Percentiles rank a stretch among this genome's conserved stretches.
Evolutionary conservation across 345 rosid genomes (phyloP).

Genomic region (Eucalyptus shirleyi): DNA sequence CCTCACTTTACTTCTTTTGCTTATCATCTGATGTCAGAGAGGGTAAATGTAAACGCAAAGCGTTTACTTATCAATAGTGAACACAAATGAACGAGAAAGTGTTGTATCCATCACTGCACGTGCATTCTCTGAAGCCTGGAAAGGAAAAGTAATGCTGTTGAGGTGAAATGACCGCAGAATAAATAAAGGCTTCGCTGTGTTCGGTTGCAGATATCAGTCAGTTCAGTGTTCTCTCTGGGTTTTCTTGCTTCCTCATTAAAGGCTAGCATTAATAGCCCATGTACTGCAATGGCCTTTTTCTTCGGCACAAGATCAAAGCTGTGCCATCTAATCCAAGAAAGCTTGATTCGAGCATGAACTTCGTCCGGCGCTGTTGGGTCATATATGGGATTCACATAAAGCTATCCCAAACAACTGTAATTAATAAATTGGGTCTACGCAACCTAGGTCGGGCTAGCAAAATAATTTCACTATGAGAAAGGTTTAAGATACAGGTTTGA

Average conservation of each 20-base stretch:
- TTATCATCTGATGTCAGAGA: not conserved
- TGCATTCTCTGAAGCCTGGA: not conserved
- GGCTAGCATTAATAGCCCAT: not conserved
- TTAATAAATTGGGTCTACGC: not conserved
- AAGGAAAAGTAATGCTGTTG: not conserved
- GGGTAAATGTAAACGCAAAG: not conserved
- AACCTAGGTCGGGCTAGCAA: not conserved
- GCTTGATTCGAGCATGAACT: not conserved
- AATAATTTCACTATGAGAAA: not conserved
- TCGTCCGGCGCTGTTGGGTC: not conserved
- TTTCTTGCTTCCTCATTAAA: not conserved
- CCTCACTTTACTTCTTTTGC: not conserved
- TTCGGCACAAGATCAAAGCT: not conserved
- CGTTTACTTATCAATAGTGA: not conserved
- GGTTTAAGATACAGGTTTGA: not conserved
- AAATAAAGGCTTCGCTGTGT: not conserved
- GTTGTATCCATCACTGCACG: not conserved
- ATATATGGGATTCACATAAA: not conserved
- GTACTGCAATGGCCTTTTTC: not conserved
- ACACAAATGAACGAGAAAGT: not conserved
- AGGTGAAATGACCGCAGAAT: not conserved
- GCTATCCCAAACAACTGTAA: not conserved
- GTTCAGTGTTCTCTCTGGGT: not conserved
- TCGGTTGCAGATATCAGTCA: not conserved
- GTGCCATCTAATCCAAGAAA: not conserved